Percentiles rank a stretch among this genome's conserved stretches.
Conservation (phyloP, 345 rosid species). For the Populus ilicifolia region DNA sequence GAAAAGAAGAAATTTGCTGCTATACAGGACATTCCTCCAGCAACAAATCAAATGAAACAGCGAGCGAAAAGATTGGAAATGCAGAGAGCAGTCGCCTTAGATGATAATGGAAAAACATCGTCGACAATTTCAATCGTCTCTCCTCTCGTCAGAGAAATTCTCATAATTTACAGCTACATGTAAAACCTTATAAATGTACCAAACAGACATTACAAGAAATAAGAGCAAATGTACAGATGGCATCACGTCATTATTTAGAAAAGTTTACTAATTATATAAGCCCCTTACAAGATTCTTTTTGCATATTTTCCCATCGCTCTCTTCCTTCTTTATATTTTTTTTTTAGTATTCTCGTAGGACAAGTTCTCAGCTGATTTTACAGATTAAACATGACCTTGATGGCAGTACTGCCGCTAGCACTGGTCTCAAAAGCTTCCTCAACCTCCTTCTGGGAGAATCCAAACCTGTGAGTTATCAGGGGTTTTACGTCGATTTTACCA, state of each 20-base stretch:
- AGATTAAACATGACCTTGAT: slow-evolving; percentile 94
- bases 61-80: too few species aligned
- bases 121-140: too few species aligned
- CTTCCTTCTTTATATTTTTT: too few species aligned
- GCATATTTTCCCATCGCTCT: background rate
- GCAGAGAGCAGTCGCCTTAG: too few species aligned
- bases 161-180: background rate
- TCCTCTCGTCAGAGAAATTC: too few species aligned
- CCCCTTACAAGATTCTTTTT: background rate
- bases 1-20: too few species aligned
- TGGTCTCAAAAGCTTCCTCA: slow-evolving; percentile 85
- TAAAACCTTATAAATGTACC: background rate
- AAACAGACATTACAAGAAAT: background rate
- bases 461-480: slow-evolving; percentile 81
- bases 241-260: background rate
- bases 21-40: too few species aligned
- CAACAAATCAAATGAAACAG: too few species aligned
- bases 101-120: too few species aligned
- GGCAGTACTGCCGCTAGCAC: slow-evolving; percentile 76
- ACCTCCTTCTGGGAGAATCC: slow-evolving; percentile 79
- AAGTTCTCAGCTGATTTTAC: background rate
- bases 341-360: too few species aligned
- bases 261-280: background rate
- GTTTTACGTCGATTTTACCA: slow-evolving; percentile 82
- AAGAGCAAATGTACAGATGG: background rate